Evolutionary conservation across 2,329 filamentous ascomycete genomes (phyloP).

Genomic region (Fusarium sacchari): DNA sequence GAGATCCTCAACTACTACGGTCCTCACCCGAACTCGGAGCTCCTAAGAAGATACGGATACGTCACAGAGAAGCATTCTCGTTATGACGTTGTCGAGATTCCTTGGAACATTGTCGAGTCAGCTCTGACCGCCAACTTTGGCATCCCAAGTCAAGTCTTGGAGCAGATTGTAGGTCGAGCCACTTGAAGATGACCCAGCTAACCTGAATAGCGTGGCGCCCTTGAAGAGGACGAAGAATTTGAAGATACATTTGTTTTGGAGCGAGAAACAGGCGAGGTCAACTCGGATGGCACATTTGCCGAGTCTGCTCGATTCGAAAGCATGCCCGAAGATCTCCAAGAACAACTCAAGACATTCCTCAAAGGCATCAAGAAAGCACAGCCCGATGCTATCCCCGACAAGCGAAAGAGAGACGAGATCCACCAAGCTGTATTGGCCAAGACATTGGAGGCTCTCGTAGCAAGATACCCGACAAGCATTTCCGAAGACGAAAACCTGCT

Average conservation of each 20-base stretch:
- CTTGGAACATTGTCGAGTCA: conserved; percentile 66
- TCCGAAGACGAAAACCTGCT: conserved; percentile 54
- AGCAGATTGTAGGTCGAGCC: conserved; percentile 52
- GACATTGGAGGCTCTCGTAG: conserved; percentile 51
- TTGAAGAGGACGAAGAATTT: conserved; percentile 74
- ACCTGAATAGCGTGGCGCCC: conserved; percentile 49
- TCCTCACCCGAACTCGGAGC: conserved; percentile 81
- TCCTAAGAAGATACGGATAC: conserved; percentile 87
- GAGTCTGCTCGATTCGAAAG: conserved; percentile 51
- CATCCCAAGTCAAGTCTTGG: conserved; percentile 51
- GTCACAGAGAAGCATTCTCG: conserved; percentile 80
- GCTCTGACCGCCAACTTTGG: conserved; percentile 54
- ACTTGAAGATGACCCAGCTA: conserved; percentile 20
- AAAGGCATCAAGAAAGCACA: conserved; percentile 60
- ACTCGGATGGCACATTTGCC: conserved; percentile 57
- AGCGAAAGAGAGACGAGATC: conserved; percentile 60
- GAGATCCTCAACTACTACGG: conserved; percentile 93
- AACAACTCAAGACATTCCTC: conserved; percentile 61
- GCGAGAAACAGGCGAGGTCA: conserved; percentile 62
- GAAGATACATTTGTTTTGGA: conserved; percentile 81
- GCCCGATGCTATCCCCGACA: conserved; percentile 57
- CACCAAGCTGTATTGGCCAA: conserved; percentile 53
- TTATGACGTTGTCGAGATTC: conserved; percentile 85
- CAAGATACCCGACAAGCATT: conserved; percentile 56
- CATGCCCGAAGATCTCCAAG: conserved; percentile 62